These are phyloP conservation scores for Nicotiana sylvestris DNA, from an alignment of 257 asterid species.

Conservation along the genomic window DNA sequence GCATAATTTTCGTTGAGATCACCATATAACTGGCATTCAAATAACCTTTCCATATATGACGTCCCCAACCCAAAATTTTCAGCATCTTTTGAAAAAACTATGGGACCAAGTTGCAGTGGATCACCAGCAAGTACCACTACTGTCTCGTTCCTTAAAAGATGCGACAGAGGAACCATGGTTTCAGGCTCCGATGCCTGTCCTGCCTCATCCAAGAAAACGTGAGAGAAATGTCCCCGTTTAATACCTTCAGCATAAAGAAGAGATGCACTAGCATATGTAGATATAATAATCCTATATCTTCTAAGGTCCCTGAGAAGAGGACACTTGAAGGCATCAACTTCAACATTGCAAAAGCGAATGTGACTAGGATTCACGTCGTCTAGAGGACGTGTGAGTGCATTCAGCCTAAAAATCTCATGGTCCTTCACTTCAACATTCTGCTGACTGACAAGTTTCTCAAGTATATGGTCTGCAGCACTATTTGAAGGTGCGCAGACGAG, in stretches of 20 bases:
- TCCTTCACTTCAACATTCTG: conserved; percentile 25
- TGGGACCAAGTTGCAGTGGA: conserved; percentile 93
- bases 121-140: conserved; percentile 89
- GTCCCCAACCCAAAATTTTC: conserved; percentile 68
- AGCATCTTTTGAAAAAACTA: conserved; percentile 58
- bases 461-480: conserved; percentile 81
- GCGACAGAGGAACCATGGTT: conserved; percentile 80
- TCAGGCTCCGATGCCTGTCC: conserved; percentile 99
- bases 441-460: conserved; percentile 52
- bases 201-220: conserved; percentile 93
- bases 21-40: conserved; percentile 40
- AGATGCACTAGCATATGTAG: conserved; percentile 74
- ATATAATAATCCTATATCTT: conserved; percentile 52
- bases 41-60: conserved; percentile 79
- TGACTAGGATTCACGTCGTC: conserved; percentile 62
- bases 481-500: conserved; percentile 97
- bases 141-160: conserved; percentile 38
- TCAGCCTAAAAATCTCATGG: conserved; percentile 65
- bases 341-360: conserved; percentile 50
- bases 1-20: conserved; percentile 40
- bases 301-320: conserved; percentile 46
- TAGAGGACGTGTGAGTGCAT: conserved; percentile 63
- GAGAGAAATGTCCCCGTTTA: conserved; percentile 64
- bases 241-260: conserved; percentile 65
- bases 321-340: conserved; percentile 49